Percentiles rank a stretch among this genome's conserved stretches.
Conservation (phyloP, 129 eudicot species). For the Chrysanthemum seticuspe region DNA sequence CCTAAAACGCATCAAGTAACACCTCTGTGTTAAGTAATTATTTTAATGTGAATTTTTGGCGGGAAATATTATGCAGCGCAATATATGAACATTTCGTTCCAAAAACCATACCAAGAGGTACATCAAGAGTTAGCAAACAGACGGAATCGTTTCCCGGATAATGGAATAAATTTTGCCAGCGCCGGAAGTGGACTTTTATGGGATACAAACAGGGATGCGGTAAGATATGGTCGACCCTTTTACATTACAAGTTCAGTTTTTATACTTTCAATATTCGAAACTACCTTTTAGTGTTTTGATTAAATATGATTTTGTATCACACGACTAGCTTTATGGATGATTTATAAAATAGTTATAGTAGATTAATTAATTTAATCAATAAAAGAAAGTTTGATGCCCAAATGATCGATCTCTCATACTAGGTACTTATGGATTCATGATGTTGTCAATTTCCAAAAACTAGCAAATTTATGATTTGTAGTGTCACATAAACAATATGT, state of each 20-base stretch:
- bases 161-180: conserved; percentile 82
- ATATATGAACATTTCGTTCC: conserved; percentile 50
- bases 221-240: conserved; percentile 9
- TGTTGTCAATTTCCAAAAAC: no score
- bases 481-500: no score
- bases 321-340: no score
- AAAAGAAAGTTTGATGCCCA: no score
- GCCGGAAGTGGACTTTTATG: conserved; percentile 75
- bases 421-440: no score
- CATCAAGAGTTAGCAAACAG: conserved; percentile 30
- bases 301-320: no score
- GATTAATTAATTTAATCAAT: no score
- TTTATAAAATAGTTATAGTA: no score
- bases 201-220: conserved; percentile 42
- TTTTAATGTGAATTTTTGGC: background rate
- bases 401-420: no score
- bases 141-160: conserved; percentile 40
- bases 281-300: background rate
- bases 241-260: background rate
- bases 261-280: background rate
- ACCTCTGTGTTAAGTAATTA: background rate
- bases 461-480: no score
- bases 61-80: conserved; percentile 44
- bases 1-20: no score
- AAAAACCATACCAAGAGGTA: conserved; percentile 57